Evolutionary conservation across 495 filamentous ascomycete species (phyloP).

Genomic region (Talaromyces stipitatus): DNA sequence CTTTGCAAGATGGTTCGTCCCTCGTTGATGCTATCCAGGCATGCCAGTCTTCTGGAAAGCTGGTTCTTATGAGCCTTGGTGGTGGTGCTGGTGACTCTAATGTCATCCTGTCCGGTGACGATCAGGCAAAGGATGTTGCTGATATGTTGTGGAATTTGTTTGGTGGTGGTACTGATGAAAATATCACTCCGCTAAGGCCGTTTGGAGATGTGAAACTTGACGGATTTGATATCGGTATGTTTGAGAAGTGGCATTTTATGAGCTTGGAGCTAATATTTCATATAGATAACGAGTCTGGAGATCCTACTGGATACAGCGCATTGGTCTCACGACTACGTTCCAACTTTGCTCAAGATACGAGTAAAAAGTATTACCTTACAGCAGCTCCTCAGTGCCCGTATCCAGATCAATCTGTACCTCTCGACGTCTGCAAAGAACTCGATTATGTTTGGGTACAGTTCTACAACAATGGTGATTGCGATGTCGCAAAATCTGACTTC

Average conservation of each 20-base stretch:
- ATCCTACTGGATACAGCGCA: conserved; percentile 27
- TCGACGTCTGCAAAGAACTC: conserved; percentile 10
- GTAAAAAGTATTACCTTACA: conserved; percentile 46
- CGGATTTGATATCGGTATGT: conserved; percentile 50
- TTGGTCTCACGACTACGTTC: conserved; percentile 40
- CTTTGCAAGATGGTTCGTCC: conserved; percentile 17
- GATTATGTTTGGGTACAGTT: conserved; percentile 41
- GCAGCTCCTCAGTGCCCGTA: conserved; percentile 50
- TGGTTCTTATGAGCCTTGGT: conserved; percentile 42
- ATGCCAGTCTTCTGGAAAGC: conserved; percentile 43
- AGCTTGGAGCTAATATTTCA: conserved; percentile 7
- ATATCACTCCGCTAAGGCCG: conserved; percentile 24
- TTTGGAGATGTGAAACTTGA: conserved; percentile 48
- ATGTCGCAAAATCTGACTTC: background rate
- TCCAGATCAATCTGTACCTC: conserved; percentile 33
- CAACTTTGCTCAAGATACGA: conserved; percentile 31
- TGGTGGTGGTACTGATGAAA: conserved; percentile 28
- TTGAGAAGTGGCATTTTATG: background rate
- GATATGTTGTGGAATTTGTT: conserved; percentile 46
- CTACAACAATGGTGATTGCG: conserved; percentile 35
- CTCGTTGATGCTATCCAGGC: conserved; percentile 37
- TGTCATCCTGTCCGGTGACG: conserved; percentile 21
- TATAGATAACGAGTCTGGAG: conserved; percentile 5
- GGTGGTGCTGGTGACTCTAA: conserved; percentile 31
- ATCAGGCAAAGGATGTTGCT: conserved; percentile 38